Conservation (phyloP, 768 basidiomycete genomes). For the Xanthoconium purpureum region DNA sequence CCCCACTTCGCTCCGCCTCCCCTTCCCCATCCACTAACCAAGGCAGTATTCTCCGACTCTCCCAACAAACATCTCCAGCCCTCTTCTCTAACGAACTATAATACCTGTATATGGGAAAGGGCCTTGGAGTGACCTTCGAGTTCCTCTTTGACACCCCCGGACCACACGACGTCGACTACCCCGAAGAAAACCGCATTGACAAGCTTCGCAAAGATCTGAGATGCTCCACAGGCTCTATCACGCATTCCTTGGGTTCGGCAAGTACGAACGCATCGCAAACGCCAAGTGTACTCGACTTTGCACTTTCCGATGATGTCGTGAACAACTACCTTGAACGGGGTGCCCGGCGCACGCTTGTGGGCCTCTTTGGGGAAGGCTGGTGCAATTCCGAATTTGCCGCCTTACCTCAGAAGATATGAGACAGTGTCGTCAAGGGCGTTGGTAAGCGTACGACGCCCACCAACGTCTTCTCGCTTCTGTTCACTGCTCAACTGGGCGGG, state of each 20-base stretch:
- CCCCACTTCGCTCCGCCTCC: slow-evolving; percentile 44
- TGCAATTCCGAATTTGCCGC: slow-evolving; percentile 75
- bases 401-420: slow-evolving; percentile 62
- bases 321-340: slow-evolving; percentile 69
- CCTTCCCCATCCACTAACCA: slow-evolving; percentile 44
- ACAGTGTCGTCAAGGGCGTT: slow-evolving; percentile 70
- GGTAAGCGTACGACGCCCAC: slow-evolving; percentile 61
- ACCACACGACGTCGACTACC: slow-evolving; percentile 42
- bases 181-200: slow-evolving; percentile 62
- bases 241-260: slow-evolving; percentile 74
- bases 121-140: slow-evolving; percentile 83
- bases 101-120: slow-evolving; percentile 91
- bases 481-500: slow-evolving; percentile 82
- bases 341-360: slow-evolving; percentile 71
- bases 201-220: slow-evolving; percentile 92
- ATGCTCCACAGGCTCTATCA: slow-evolving; percentile 90
- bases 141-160: slow-evolving; percentile 72
- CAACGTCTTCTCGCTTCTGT: slow-evolving; percentile 69
- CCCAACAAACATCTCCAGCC: slow-evolving; percentile 67
- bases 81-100: slow-evolving; percentile 90
- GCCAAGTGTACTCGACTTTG: slow-evolving; percentile 85
- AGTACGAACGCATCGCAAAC: slow-evolving; percentile 70
- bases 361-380: slow-evolving; percentile 89
- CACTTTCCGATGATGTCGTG: slow-evolving; percentile 70
- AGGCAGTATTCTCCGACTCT: slow-evolving; percentile 54